These are phyloP conservation scores for Limtongia smithiae DNA, from an alignment of 805 yeast genomes.

Conservation along the genomic window DNA sequence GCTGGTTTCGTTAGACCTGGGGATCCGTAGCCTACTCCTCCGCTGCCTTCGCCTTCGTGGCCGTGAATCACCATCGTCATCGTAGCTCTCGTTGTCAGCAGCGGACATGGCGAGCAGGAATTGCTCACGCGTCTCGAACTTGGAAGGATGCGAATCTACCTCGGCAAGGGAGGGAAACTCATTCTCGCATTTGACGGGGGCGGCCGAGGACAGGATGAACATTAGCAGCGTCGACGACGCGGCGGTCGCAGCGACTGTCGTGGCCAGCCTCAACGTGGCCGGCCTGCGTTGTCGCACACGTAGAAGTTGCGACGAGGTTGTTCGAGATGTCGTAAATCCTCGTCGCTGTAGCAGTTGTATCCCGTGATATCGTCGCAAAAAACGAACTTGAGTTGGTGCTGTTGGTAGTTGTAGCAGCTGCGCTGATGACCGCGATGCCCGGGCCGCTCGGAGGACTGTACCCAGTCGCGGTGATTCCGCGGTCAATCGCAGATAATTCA, in stretches of 20 bases:
- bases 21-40: neutral
- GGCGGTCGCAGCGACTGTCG: neutral
- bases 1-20: neutral
- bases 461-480: no score
- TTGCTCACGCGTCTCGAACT: conserved; percentile 21
- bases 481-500: no score
- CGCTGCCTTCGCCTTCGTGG: no score
- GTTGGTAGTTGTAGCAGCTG: no score
- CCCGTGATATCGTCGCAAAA: no score
- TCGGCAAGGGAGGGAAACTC: conserved; percentile 18
- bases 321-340: no score
- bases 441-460: no score
- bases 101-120: conserved; percentile 18
- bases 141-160: conserved; percentile 1
- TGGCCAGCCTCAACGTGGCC: neutral
- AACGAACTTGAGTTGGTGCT: no score
- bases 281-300: no score
- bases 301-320: no score
- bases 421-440: no score
- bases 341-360: no score
- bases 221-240: neutral
- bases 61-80: neutral
- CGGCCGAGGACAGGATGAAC: neutral
- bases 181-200: conserved; percentile 5
- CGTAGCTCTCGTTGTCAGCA: conserved; percentile 2